These are phyloP conservation scores for Ploettnerulaceae sp. DNA, from an alignment of 2,329 filamentous ascomycete species.

Conservation along the genomic window DNA sequence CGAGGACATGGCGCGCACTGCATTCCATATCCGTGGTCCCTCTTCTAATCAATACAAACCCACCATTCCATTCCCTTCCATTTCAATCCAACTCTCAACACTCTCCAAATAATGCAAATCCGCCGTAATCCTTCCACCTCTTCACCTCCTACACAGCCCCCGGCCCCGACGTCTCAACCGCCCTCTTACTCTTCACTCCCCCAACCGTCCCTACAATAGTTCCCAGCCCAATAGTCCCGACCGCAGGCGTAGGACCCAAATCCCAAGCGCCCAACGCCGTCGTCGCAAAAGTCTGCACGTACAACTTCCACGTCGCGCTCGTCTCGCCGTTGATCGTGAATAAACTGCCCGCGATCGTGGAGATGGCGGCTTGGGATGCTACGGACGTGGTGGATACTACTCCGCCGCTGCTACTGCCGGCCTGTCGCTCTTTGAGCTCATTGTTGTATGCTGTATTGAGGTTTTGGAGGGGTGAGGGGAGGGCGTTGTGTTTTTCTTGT, in stretches of 20 bases:
- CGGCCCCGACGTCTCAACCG: slow-evolving; percentile 6
- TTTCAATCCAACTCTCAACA: no score
- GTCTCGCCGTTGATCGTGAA: slow-evolving; percentile 20
- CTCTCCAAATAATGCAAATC: no score
- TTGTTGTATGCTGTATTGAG: background rate
- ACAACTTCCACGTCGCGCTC: slow-evolving; percentile 17
- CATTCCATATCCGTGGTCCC: no score
- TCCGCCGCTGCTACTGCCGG: slow-evolving; percentile 14
- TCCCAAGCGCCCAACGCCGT: slow-evolving; percentile 31
- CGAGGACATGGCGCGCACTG: no score
- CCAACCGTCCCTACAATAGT: slow-evolving; percentile 22
- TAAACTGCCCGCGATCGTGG: slow-evolving; percentile 16
- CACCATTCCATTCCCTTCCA: no score
- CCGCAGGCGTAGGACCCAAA: slow-evolving; percentile 24
- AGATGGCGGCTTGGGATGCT: slow-evolving; percentile 21
- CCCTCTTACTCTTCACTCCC: slow-evolving; percentile 9
- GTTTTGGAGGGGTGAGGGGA: background rate
- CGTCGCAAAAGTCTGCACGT: slow-evolving; percentile 30
- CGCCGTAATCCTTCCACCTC: background rate
- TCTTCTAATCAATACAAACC: no score
- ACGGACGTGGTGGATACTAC: slow-evolving; percentile 7
- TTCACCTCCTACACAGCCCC: background rate
- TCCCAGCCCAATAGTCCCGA: slow-evolving; percentile 29
- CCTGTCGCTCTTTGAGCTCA: slow-evolving; percentile 5
- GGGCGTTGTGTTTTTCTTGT: background rate